These are phyloP conservation scores for Didymella arachidicola DNA, from an alignment of 2,329 filamentous ascomycete genomes.

Conservation along the genomic window DNA sequence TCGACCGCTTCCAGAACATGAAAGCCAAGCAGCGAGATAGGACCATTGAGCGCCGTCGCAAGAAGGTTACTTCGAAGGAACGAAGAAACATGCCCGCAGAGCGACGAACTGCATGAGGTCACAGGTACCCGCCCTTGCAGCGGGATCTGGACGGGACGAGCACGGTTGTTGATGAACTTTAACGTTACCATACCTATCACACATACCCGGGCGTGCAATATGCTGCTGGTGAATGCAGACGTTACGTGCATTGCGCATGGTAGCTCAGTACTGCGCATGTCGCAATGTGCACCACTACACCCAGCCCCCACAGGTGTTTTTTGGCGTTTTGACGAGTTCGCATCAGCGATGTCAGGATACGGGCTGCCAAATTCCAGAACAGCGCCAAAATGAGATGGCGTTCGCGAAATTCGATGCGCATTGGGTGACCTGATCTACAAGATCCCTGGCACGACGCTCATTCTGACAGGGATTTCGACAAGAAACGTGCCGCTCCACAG, in stretches of 20 bases:
- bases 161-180: constrained; percentile 16
- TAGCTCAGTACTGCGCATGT: constrained; percentile 5
- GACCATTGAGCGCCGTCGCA: constrained; percentile 84
- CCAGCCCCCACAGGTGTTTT: constrained; percentile 19
- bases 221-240: constrained; percentile 8
- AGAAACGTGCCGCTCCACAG: constrained; percentile 32
- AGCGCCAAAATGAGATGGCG: constrained; percentile 25
- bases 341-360: constrained; percentile 14
- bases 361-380: constrained; percentile 12
- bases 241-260: constrained; percentile 1
- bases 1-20: constrained; percentile 82
- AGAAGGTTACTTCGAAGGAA: constrained; percentile 88
- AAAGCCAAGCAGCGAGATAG: constrained; percentile 84
- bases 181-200: constrained; percentile 10
- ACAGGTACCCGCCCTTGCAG: constrained; percentile 26
- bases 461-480: constrained; percentile 39
- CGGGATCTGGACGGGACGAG: constrained; percentile 15
- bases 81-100: constrained; percentile 66
- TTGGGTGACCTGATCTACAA: constrained; percentile 39
- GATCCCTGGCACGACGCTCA: constrained; percentile 34
- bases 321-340: constrained; percentile 13
- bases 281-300: constrained; percentile 1
- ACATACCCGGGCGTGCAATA: constrained; percentile 15
- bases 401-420: constrained; percentile 33
- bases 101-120: constrained; percentile 40